Evolutionary conservation across 2,329 filamentous ascomycete genomes (phyloP), one percentile per base, ranked within the genome.

Genomic region (Cladophialophora carrionii): DNA sequence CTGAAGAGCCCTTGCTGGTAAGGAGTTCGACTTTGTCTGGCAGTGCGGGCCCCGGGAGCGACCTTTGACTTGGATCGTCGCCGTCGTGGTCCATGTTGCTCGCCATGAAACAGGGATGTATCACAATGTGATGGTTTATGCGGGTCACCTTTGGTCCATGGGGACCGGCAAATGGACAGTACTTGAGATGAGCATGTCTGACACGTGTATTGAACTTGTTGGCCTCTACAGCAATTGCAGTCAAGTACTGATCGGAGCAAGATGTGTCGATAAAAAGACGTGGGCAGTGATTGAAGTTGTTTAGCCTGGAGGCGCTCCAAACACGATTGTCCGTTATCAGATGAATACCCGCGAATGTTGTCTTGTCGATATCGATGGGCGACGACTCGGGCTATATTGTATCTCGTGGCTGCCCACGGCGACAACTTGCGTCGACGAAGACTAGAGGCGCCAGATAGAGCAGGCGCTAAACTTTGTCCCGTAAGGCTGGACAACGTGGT

Each of bases 1-100:
- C 59, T 9, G 49, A 43, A 10, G 41, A 29, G 54, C 48, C 64
- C 26, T 60, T 55, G 32, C 43, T 48, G 22, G 41, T 57, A 2
- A 69, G 55, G n/a, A 67, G 57, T 46, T 61, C 60, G 24, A 67
- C 62, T 9, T 65, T 37, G 49, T 69, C 67, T 56, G 24, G 52
- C 7, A 48, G n/a, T 12, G 63, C 34, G 14, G 51, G 26, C 22
- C 41, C 34, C 10, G 62, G 29, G 14, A 57, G 20, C 6, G 59
- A 52, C 34, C 48, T 51, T 29, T 31, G 51, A 17, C 57, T 31
- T 24, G 51, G 31, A 60, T 60, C 46, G 14, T 53, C 14, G 8
- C 51, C 26, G 7, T 53, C 48, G 7, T 41, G 46, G 14, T 64
- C 62, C 62, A 64, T 61, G 9, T 6, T 57, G 53, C 10, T 20